Base-by-base conservation (phyloP, 1,139 yeast species). In the Yamadazyma siamensis region DNA sequence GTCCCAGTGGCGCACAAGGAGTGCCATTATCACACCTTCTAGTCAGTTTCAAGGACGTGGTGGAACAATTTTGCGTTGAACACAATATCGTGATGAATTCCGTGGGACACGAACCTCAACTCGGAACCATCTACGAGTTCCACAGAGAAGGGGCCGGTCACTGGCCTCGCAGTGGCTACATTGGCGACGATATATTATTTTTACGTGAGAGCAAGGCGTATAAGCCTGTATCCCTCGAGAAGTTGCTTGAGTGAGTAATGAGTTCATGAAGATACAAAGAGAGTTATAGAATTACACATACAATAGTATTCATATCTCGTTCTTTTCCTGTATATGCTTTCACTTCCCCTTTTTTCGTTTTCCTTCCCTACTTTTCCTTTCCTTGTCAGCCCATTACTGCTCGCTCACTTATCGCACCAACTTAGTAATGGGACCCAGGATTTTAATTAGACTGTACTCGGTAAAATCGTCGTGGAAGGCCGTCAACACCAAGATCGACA, bases 1-100 rank as follows among this genome's bases (percentile, higher is more conserved):
- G 7, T 4, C 12, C 7, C 9, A 7, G 16, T 8, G 13, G 16
- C 10, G 13, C 22, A 9, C 43, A 57, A 15, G 68, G 68, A 1
- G 48, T 61, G 3, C 65, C 69, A 0, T 41, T 60, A 0, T 45
- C 52, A 25, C 52, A 51, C 20, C 47, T 65, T 4, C 36, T 51
- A 33, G 56, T 64, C 3, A 45, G 65, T 1, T 68, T 63, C 35
- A 63, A 54, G 29, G 71, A 68, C 36, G 69, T 67, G 11, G 61
- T 68, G 3, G 42, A 40, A 21, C 43, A 54, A 1, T 50, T 42
- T 35, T 67, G 75, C 41, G 28, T 48, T 10, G 37, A 44, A 6
- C 40, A 55, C 17, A 48, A 51, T 13, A 54, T 64, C 8, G 32
- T 51, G 4, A 46, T 64, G 4, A 46, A 48, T n/a, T 41, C 43